Base-by-base conservation (phyloP, 352 stramenopile genomes). In the Phytophthora fragariaefolia region DNA sequence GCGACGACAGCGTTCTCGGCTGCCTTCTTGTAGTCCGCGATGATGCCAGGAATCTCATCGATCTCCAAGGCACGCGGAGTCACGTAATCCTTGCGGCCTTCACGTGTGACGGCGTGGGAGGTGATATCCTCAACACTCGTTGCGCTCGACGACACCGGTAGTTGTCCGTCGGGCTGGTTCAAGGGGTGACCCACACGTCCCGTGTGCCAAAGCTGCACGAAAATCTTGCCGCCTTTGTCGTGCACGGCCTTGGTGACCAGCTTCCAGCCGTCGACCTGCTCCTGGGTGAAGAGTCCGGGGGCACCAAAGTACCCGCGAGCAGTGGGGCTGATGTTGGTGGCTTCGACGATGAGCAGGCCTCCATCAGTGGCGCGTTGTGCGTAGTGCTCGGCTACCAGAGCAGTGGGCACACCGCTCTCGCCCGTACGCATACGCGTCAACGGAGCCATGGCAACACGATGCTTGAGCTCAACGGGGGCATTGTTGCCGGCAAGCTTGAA, bases 1-100 rank as follows among this genome's bases (percentile, higher is more conserved):
- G 90, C 91, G 17, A 83, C 66, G 24, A 90, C 81, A 7, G 82
- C 77, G n/a, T 81, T 81, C 24, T 71, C 57, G 0, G 90, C 89
- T 0, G 69, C 85, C 23, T 74, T 58, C 13, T 73, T 72, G 71
- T 87, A 98, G 51, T 93, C 83, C 18, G 87, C 46, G 8, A 97
- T 73, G 10, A 83, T 76, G 8, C 42, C 20, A 22, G 78, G 59
- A 54, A 97, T 92, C 34, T 97, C 90, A 6, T 90, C 63, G 3
- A 76, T 62, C 1, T 79, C 80, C 49, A 97, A 58, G 8, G 76
- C 74, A 28, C 76, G 71, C 2, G 92, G 91, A 6, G 63, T 73
- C 43, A 80, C 80, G 60, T 72, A 70, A 42, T 73, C 49, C 17
- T 66, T 75, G 55, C 82, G 74, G 0, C 64, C 62, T 54, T 64